Percentiles rank a stretch among this genome's conserved stretches.
Evolutionary conservation across 495 filamentous ascomycete species (phyloP).

Genomic region (Beverwykella pulmonaria): DNA sequence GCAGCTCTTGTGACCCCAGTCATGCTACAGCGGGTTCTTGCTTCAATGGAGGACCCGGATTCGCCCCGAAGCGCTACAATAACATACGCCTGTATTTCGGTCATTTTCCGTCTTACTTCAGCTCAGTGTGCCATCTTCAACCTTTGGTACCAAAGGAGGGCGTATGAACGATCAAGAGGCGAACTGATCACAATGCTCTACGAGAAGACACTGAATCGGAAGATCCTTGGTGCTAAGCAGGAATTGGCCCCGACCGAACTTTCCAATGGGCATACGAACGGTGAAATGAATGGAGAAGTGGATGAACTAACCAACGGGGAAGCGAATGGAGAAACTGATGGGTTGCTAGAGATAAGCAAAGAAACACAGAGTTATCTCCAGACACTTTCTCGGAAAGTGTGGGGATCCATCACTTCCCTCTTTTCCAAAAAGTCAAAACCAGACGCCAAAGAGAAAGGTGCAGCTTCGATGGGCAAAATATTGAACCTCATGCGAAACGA

Average conservation of each 20-base stretch:
- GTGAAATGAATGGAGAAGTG: constrained; percentile 13
- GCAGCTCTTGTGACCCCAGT: constrained; percentile 63
- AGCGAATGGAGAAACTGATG: constrained; percentile 19
- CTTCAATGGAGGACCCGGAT: constrained; percentile 61
- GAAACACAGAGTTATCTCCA: neutral
- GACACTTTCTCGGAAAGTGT: neutral
- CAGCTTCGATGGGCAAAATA: constrained; percentile 80
- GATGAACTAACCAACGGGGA: constrained; percentile 42
- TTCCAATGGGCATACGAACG: constrained; percentile 5
- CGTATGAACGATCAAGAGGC: constrained; percentile 77
- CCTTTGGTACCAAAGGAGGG: constrained; percentile 73
- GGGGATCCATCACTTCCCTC: neutral
- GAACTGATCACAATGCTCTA: constrained; percentile 89
- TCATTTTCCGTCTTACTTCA: constrained; percentile 62
- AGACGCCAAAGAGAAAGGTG: constrained; percentile 50
- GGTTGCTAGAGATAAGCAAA: neutral
- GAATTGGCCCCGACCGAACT: constrained; percentile 12
- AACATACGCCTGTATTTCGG: constrained; percentile 65
- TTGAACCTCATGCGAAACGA: constrained; percentile 78
- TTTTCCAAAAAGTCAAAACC: constrained; percentile 17
- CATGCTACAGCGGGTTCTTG: constrained; percentile 70
- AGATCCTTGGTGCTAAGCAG: constrained; percentile 62
- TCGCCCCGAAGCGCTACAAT: constrained; percentile 59
- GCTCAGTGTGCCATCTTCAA: constrained; percentile 68
- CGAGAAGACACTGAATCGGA: constrained; percentile 77